phyloP scores from a whole-genome alignment of 768 basidiomycete genomes.

The Kwoniella sp. region DNA sequence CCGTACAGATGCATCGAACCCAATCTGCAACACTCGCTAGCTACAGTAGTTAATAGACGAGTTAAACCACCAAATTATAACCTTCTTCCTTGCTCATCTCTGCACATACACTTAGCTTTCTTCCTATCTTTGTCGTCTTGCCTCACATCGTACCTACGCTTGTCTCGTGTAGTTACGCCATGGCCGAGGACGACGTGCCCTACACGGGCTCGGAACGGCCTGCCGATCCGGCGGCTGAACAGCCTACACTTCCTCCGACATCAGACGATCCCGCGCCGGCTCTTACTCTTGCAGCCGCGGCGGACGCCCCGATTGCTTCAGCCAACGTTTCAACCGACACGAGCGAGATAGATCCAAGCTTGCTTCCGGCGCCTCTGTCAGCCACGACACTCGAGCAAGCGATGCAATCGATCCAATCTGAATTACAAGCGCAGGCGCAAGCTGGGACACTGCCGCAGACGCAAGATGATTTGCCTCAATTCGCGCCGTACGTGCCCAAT shows the following conservation, averaged over 20 bases:
- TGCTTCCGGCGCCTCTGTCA: neutral
- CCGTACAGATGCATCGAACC: neutral
- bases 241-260: too few species aligned
- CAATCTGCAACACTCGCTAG: neutral
- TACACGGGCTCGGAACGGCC: too few species aligned
- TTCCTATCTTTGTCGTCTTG: neutral
- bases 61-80: neutral
- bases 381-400: neutral
- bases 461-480: neutral
- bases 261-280: too few species aligned
- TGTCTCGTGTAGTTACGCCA: neutral
- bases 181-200: neutral
- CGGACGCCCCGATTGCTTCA: neutral
- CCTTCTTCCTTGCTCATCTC: neutral
- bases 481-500: conserved; percentile 6
- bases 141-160: neutral
- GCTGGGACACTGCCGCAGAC: neutral
- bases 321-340: neutral
- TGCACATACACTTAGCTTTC: neutral
- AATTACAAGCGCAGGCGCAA: neutral
- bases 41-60: neutral
- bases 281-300: too few species aligned
- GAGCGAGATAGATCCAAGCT: neutral
- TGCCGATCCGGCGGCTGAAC: too few species aligned
- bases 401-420: neutral